phyloP scores from a whole-genome alignment of 202 grass and related monocot genomes.

The Bolboschoenoplectus hybrid region DNA sequence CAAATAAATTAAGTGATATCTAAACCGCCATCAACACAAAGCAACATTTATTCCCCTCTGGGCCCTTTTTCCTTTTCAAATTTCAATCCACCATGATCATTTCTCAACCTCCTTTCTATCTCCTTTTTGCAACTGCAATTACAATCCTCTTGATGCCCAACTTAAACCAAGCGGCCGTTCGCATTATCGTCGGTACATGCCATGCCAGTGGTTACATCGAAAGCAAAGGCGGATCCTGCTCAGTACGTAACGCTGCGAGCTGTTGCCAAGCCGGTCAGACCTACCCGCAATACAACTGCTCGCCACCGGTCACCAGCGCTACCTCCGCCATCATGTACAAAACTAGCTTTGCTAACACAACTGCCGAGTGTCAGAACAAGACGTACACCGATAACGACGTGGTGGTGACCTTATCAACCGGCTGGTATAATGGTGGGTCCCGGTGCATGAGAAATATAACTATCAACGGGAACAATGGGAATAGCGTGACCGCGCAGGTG shows the following conservation, averaged over 20 bases:
- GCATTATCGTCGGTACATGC: conserved; percentile 30
- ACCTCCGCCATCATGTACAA: not conserved
- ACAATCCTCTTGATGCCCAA: not conserved
- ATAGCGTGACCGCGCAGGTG: conserved; percentile 42
- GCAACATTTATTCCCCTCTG: not conserved
- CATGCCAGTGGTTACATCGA: conserved; percentile 22
- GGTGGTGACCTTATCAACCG: conserved; percentile 24
- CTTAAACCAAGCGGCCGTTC: conserved; percentile 16
- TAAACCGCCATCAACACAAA: not conserved
- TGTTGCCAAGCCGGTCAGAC: conserved; percentile 21
- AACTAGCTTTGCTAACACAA: conserved; percentile 8
- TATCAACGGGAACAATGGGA: conserved; percentile 38
- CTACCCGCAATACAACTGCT: conserved; percentile 32
- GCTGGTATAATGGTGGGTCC: conserved; percentile 33
- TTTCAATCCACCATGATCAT: not conserved
- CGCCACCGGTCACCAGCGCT: not conserved
- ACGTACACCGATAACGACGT: conserved; percentile 23
- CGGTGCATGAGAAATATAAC: conserved; percentile 48
- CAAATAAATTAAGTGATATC: not conserved
- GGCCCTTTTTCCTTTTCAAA: too few species aligned
- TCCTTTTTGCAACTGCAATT: not conserved
- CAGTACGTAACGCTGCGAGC: not conserved
- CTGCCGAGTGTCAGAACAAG: conserved; percentile 21
- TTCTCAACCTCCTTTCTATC: not conserved
- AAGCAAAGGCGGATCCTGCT: conserved; percentile 34